Evolutionary conservation across 2,329 filamentous ascomycete species (phyloP), one percentile per base, ranked within the genome.

Genomic region (Clonostachys chloroleuca): DNA sequence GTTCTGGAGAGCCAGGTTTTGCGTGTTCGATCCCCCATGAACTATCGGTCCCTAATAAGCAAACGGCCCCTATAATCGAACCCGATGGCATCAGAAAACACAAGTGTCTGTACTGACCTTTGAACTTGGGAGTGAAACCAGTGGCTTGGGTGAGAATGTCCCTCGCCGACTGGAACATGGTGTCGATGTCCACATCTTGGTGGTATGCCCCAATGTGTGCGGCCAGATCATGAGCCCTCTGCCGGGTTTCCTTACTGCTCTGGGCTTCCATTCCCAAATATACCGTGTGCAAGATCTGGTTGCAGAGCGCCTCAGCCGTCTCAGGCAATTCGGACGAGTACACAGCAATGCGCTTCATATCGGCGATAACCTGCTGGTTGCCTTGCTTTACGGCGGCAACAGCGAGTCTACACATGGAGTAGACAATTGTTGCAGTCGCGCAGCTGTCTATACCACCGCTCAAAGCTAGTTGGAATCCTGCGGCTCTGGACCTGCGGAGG

Each of bases 1-100:
- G 57, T 87, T 87, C 53, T 87, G 83, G n/a, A 83, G 64, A 0
- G 81, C 80, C 2, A 84, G 63, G 49, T 86, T 86, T 56, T 85
- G 80, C 2, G 78, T 67, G 13, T 60, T 57, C 1, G 65, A 68
- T 7, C 83, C 83, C 9, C 83, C 83, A 46, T 86, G 72, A 13
- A 81, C 52, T 48, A 73, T 30, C 8, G 9, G 9, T 10, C 24
- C 24, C 24, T 30, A 10, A 30, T 30, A 10, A 30, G 24, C 8
- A 30, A 8, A 30, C 24, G 8, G 3, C 24, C 24, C 24, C 24
- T 30, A 30, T 2, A 30, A 30, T 10, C 6, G 24, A 24, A 30
- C 24, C 9, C 24, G 24, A 30, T 30, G 24, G 24, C 24, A 8
- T 30, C 24, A 4, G 24, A 10, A 24, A 30, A 30, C 24, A 30